A percentile compares a stretch with the other conserved stretches of the same genome.
Conservation (phyloP, 352 stramenopile species). For the Peronosclerospora sorghi region DNA sequence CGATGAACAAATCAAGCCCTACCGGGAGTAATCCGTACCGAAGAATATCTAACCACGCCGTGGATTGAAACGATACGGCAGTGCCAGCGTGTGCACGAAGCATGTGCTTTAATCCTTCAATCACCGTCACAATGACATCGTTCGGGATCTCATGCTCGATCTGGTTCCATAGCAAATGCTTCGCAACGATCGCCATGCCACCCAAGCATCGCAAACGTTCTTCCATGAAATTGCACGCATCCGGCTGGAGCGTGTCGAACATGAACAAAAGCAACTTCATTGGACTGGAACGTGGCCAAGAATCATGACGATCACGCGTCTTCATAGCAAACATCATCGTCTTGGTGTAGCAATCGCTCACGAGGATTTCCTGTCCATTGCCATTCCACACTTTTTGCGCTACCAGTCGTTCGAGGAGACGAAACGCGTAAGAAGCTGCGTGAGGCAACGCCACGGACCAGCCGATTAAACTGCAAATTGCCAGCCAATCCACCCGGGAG, state of each 20-base stretch:
- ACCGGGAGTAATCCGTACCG: conserved; percentile 44
- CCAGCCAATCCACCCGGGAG: conserved; percentile 45
- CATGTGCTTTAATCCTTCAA: conserved; percentile 50
- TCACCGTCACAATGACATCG: conserved; percentile 28
- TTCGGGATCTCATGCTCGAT: conserved; percentile 27
- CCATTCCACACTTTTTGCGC: conserved; percentile 39
- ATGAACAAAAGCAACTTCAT: conserved; percentile 47
- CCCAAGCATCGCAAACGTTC: conserved; percentile 43
- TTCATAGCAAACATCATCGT: conserved; percentile 53
- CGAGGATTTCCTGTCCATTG: conserved; percentile 36
- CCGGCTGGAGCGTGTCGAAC: conserved; percentile 28
- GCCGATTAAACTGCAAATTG: conserved; percentile 48
- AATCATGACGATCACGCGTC: conserved; percentile 12
- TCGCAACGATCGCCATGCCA: conserved; percentile 42
- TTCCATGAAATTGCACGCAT: conserved; percentile 26
- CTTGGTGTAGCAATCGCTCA: conserved; percentile 56
- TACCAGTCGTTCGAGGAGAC: conserved; percentile 52
- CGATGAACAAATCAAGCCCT: conserved; percentile 40
- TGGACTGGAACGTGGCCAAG: conserved; percentile 23
- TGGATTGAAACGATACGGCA: conserved; percentile 23
- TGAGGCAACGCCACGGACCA: conserved; percentile 34
- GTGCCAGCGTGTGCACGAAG: conserved; percentile 23
- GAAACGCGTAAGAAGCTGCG: conserved; percentile 45
- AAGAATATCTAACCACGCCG: conserved; percentile 51
- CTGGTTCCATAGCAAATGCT: conserved; percentile 27